Percentiles rank a stretch among this genome's conserved stretches.
phyloP scores from a whole-genome alignment of 441 rosid genomes.

The Manihot esculenta region DNA sequence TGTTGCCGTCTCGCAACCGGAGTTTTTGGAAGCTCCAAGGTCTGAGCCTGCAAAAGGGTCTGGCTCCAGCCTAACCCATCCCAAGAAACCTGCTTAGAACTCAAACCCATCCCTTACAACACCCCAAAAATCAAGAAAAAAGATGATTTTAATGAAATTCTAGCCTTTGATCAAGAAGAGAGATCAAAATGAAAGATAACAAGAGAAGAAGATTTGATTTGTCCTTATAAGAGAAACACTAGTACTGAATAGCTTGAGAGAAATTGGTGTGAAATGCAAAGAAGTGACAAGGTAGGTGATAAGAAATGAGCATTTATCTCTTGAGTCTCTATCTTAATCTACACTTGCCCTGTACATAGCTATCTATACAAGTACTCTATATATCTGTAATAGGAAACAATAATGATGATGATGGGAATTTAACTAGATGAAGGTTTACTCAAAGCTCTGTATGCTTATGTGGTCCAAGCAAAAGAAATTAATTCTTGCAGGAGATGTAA shows the following conservation, averaged over 20 bases:
- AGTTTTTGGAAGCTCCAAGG: constrained; percentile 35
- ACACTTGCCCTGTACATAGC: neutral
- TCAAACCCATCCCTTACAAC: constrained; percentile 43
- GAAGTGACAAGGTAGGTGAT: constrained; percentile 35
- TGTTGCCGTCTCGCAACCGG: constrained; percentile 27
- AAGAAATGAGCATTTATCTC: constrained; percentile 41
- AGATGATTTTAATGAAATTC: no score
- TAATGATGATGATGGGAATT: neutral
- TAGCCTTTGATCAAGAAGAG: no score
- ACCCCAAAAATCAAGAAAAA: neutral
- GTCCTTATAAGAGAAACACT: neutral
- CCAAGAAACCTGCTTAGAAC: constrained; percentile 44
- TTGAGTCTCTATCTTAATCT: constrained; percentile 9
- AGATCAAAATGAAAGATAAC: constrained; percentile 36
- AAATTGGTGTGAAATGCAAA: neutral
- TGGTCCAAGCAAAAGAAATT: constrained; percentile 12
- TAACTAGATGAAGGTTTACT: neutral
- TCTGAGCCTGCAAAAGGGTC: constrained; percentile 35
- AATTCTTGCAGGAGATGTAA: neutral
- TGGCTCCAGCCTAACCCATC: constrained; percentile 50
- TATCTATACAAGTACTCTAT: neutral
- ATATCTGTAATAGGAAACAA: neutral
- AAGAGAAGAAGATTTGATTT: constrained; percentile 19
- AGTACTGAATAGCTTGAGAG: neutral
- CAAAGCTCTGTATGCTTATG: neutral